These are phyloP conservation scores for Cladosporium sp. DNA, from an alignment of 2,329 filamentous ascomycete genomes.

Conservation along the genomic window DNA sequence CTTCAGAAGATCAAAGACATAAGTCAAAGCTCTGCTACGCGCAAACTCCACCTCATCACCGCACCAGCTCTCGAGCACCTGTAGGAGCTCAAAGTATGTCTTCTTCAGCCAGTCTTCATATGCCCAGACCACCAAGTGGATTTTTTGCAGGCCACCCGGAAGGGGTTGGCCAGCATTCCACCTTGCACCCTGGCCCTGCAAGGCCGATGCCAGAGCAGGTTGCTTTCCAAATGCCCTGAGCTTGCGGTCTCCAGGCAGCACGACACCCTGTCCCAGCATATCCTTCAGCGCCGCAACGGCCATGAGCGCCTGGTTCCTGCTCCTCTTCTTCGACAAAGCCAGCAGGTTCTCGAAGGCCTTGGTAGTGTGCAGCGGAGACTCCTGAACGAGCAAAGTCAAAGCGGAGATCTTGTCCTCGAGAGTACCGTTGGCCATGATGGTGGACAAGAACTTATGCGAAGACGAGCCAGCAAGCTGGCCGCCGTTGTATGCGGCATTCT, in stretches of 20 bases:
- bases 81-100: conserved; percentile 88
- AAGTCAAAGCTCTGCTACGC: conserved; percentile 81
- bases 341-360: conserved; percentile 86
- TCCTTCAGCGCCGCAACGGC: conserved; percentile 93
- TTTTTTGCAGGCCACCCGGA: conserved; percentile 70
- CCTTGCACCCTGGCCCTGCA: conserved; percentile 61
- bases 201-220: conserved; percentile 68
- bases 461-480: conserved; percentile 75
- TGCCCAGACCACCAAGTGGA: conserved; percentile 82
- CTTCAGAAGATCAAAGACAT: conserved; percentile 86
- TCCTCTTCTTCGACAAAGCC: conserved; percentile 84
- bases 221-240: conserved; percentile 78
- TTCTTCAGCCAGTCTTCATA: conserved; percentile 96
- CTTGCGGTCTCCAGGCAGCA: conserved; percentile 80
- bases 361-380: conserved; percentile 90
- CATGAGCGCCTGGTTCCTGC: conserved; percentile 85
- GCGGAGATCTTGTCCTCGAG: conserved; percentile 96
- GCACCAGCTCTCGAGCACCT: conserved; percentile 88
- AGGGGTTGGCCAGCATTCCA: conserved; percentile 73
- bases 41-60: conserved; percentile 95
- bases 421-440: conserved; percentile 95
- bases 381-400: conserved; percentile 88
- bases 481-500: conserved; percentile 72
- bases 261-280: conserved; percentile 82
- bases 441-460: conserved; percentile 92